A percentile compares a stretch with the other conserved stretches of the same genome.
phyloP scores from a whole-genome alignment of 1,139 yeast genomes.

The Kurtzmaniella quercitrusa region DNA sequence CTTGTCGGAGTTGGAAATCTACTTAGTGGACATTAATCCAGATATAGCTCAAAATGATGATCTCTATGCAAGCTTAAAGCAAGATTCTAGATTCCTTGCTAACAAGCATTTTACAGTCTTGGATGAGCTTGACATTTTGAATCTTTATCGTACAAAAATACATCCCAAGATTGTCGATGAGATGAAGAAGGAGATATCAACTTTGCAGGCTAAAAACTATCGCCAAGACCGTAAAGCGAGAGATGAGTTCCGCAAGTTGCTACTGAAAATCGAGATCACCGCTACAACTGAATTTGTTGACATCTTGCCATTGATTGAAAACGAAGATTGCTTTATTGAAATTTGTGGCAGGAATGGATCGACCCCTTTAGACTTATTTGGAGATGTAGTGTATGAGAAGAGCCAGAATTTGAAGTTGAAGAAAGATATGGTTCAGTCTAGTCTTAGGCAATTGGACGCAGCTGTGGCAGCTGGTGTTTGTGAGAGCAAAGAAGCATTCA shows the following conservation, averaged over 20 bases:
- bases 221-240: conserved; percentile 65
- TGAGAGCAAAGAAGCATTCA: conserved; percentile 17
- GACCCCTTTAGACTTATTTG: conserved; percentile 68
- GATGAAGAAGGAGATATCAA: conserved; percentile 32
- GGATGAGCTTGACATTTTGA: conserved; percentile 56
- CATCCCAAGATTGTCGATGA: conserved; percentile 31
- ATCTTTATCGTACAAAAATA: conserved; percentile 47
- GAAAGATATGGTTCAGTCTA: conserved; percentile 41
- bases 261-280: conserved; percentile 41
- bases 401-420: conserved; percentile 52
- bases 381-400: conserved; percentile 70
- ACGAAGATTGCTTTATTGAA: conserved; percentile 55
- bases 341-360: conserved; percentile 81
- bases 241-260: conserved; percentile 47
- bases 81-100: conserved; percentile 52
- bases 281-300: conserved; percentile 62
- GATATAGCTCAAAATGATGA: conserved; percentile 27
- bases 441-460: conserved; percentile 11
- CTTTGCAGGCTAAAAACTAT: conserved; percentile 36
- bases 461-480: conserved; percentile 9
- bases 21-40: conserved; percentile 36
- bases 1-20: conserved; percentile 45
- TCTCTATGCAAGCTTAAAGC: conserved; percentile 32
- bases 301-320: conserved; percentile 47
- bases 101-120: conserved; percentile 54